These are phyloP conservation scores for Tieghemostelium lacteum DNA, from an alignment of 78 protist species.

Conservation along the genomic window DNA sequence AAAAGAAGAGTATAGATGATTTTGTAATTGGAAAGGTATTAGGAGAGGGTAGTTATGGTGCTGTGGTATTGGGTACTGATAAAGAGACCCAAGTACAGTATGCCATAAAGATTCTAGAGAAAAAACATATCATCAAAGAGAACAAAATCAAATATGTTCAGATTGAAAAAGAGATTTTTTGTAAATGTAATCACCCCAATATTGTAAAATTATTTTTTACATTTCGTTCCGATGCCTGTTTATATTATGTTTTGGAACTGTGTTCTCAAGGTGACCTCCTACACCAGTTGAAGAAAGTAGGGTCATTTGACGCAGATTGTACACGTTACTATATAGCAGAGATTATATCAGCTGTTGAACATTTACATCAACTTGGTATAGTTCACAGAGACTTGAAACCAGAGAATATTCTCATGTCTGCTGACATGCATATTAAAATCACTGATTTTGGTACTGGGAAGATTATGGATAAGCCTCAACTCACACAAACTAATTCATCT, in stretches of 20 bases:
- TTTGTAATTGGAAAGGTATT: constrained; percentile 77
- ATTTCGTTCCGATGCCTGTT: constrained; percentile 68
- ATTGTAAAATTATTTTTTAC: constrained; percentile 86
- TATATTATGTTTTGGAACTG: constrained; percentile 87
- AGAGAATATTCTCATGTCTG: constrained; percentile 79
- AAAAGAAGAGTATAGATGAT: constrained; percentile 82
- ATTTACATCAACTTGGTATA: constrained; percentile 62
- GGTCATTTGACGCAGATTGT: constrained; percentile 67
- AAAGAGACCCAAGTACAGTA: constrained; percentile 78
- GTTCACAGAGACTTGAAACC: constrained; percentile 89
- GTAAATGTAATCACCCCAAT: constrained; percentile 87
- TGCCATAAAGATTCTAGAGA: constrained; percentile 88
- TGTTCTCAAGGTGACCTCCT: constrained; percentile 86
- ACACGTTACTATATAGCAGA: constrained; percentile 85
- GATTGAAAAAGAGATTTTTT: constrained; percentile 84
- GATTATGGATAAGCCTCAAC: constrained; percentile 7
- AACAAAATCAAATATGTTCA: constrained; percentile 84
- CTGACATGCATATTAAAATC: constrained; percentile 85
- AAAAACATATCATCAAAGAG: constrained; percentile 79
- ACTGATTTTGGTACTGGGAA: constrained; percentile 88
- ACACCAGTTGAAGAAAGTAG: constrained; percentile 58
- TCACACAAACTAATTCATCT: background rate
- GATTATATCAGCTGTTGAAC: constrained; percentile 84
- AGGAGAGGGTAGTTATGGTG: constrained; percentile 85
- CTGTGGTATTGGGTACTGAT: constrained; percentile 81